These are phyloP conservation scores for Magnolia officinalis DNA, from an alignment of 164 flowering plant genomes.

Conservation along the genomic window DNA sequence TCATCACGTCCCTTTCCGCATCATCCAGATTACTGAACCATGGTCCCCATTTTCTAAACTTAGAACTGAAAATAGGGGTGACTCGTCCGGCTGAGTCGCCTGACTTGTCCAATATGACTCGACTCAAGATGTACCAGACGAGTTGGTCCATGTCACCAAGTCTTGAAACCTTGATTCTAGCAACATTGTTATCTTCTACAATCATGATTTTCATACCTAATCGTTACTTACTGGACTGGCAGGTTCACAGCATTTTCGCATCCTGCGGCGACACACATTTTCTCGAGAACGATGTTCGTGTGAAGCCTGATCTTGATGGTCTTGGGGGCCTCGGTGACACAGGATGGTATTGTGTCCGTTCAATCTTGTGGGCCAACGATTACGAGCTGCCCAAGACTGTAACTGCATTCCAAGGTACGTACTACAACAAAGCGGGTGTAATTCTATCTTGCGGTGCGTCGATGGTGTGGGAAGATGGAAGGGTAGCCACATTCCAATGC, in stretches of 20 bases:
- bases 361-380: slow-evolving; percentile 47
- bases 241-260: slow-evolving; percentile 50
- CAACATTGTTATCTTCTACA: neutral
- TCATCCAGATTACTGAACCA: too few relatives aligned
- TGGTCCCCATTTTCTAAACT: too few relatives aligned
- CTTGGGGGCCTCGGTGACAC: slow-evolving; percentile 73
- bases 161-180: too few relatives aligned
- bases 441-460: slow-evolving; percentile 57
- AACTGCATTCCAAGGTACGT: slow-evolving; percentile 40
- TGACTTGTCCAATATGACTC: too few relatives aligned
- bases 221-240: neutral
- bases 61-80: too few relatives aligned
- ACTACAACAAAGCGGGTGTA: slow-evolving; percentile 56
- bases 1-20: too few relatives aligned
- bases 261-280: slow-evolving; percentile 38
- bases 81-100: too few relatives aligned
- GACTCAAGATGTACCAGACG: neutral
- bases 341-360: slow-evolving; percentile 72
- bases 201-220: too few relatives aligned
- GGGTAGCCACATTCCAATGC: slow-evolving; percentile 59
- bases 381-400: slow-evolving; percentile 65
- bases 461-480: slow-evolving; percentile 59
- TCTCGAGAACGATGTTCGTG: slow-evolving; percentile 62
- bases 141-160: neutral
- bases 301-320: slow-evolving; percentile 70